Percentiles rank a stretch among this genome's conserved stretches.
Conservation (phyloP, 1,284 basidiomycete species). For the Mycosarcoma mackinlayi region DNA sequence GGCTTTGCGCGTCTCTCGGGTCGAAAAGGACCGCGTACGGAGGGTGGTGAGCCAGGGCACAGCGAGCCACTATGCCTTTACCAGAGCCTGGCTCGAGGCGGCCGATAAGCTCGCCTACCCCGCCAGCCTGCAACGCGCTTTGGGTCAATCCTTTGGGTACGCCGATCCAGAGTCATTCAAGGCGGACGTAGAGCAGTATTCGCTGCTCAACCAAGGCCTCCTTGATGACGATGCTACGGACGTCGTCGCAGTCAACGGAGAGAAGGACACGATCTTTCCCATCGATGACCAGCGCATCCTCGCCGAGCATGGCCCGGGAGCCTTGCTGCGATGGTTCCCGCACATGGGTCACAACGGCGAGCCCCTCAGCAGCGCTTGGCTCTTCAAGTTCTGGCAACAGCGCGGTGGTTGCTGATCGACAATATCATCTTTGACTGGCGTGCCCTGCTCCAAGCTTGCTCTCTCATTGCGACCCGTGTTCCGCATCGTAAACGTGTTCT, state of each 20-base stretch:
- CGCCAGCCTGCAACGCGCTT: constrained; percentile 33
- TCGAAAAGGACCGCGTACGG: constrained; percentile 17
- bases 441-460: too few relatives aligned
- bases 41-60: constrained; percentile 42
- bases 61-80: constrained; percentile 46
- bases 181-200: constrained; percentile 27
- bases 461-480: neutral
- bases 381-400: constrained; percentile 26
- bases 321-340: constrained; percentile 40
- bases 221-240: constrained; percentile 28
- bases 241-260: constrained; percentile 36
- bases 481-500: neutral
- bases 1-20: constrained; percentile 31
- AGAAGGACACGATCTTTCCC: constrained; percentile 45
- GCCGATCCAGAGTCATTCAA: constrained; percentile 30
- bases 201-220: constrained; percentile 36
- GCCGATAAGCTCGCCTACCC: constrained; percentile 42
- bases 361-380: constrained; percentile 34
- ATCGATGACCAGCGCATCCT: constrained; percentile 48
- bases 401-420: constrained; percentile 13
- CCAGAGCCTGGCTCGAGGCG: constrained; percentile 38
- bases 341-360: constrained; percentile 46
- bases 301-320: constrained; percentile 38
- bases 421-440: neutral
- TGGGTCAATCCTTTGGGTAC: constrained; percentile 38